These are phyloP conservation scores for Acanthochlamys bracteata DNA, from an alignment of 106 monocot genomes.

Conservation along the genomic window DNA sequence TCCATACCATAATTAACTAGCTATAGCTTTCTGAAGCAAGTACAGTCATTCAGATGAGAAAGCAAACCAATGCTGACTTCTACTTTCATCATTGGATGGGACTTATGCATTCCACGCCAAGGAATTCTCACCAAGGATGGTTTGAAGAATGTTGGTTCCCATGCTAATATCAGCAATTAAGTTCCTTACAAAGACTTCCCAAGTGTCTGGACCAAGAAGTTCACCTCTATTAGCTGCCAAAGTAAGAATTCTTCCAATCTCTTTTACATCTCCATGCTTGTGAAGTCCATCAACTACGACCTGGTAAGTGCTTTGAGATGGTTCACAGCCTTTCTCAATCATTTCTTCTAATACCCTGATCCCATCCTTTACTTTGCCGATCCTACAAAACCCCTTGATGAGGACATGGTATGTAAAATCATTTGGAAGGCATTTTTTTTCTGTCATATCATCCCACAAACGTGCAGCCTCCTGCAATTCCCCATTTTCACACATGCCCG, in stretches of 20 bases:
- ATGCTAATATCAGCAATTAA: slow-evolving; percentile 7
- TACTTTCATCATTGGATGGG: too few species aligned
- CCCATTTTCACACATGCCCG: slow-evolving; percentile 69
- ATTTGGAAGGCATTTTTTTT: slow-evolving; percentile 48
- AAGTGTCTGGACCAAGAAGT: slow-evolving; percentile 22
- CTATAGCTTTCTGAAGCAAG: too few species aligned
- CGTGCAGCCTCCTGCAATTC: slow-evolving; percentile 75
- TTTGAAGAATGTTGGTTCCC: too few species aligned
- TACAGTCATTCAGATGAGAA: too few species aligned
- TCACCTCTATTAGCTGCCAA: slow-evolving; percentile 6
- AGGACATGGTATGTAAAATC: slow-evolving; percentile 64
- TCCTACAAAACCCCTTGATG: slow-evolving; percentile 67
- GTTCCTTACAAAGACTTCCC: slow-evolving; percentile 36
- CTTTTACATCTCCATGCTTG: slow-evolving; percentile 23
- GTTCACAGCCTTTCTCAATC: slow-evolving; percentile 37
- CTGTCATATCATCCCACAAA: slow-evolving; percentile 88
- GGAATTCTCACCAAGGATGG: too few species aligned
- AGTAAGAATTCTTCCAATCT: slow-evolving; percentile 20
- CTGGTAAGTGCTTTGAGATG: slow-evolving; percentile 28
- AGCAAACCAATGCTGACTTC: too few species aligned
- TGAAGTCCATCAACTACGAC: slow-evolving; percentile 47
- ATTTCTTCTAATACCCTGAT: slow-evolving; percentile 56
- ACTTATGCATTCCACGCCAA: too few species aligned
- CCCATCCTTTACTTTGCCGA: slow-evolving; percentile 44
- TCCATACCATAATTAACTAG: too few species aligned